Base-by-base conservation (phyloP, 73 alveolate genomes). In the Symbiodinium pilosum region DNA sequence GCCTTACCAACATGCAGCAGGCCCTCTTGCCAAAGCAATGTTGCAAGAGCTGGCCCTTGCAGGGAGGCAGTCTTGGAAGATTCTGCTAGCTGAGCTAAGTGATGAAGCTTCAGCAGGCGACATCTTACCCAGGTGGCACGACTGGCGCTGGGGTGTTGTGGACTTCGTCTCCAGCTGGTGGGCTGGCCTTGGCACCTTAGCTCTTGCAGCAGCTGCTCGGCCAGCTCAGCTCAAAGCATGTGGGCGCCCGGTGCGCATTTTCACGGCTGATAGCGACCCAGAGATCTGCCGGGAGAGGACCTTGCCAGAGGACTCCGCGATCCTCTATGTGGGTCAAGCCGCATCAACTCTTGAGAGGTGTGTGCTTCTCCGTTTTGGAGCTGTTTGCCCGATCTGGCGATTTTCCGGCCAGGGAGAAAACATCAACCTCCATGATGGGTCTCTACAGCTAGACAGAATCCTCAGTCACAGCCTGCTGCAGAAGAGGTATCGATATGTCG, bases 401-500 rank as follows among this genome's bases (percentile, higher is more conserved):
- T 56, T 91, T 43, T 68, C 47, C 89, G 42, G 81, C 34, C 52
- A 43, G 42, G 16, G 41, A 9, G 81, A 24, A 20, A 54, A 36
- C 28, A n/a, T 24, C 42, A 34, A 2, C 20, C 42, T 43, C 32
- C 12, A 38, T 39, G 73, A 4, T 2, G 36, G 86, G 24, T 16
- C 71, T 14, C 28, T 42, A 30, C 47, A 36, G 34, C 43, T 88
- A 40, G 89, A 91, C 16, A 30, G 97, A 51, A 71, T 91, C 54
- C 77, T 73, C 69, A 93, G 98, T 26, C 71, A 93, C 38, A 68
- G 51, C 24, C 68, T 93, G 83, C 68, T 93, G 68, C 84, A 47
- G 84, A 73, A 77, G 75, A 43, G 98, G 39, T 93, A 93, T 51
- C 98, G 98, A 36, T 81, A 44, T 36, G 98, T 93, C 28, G 98